A percentile compares a stretch with the other conserved stretches of the same genome.
Evolutionary conservation across 495 filamentous ascomycete genomes (phyloP).

Genomic region (Talaromyces liani): DNA sequence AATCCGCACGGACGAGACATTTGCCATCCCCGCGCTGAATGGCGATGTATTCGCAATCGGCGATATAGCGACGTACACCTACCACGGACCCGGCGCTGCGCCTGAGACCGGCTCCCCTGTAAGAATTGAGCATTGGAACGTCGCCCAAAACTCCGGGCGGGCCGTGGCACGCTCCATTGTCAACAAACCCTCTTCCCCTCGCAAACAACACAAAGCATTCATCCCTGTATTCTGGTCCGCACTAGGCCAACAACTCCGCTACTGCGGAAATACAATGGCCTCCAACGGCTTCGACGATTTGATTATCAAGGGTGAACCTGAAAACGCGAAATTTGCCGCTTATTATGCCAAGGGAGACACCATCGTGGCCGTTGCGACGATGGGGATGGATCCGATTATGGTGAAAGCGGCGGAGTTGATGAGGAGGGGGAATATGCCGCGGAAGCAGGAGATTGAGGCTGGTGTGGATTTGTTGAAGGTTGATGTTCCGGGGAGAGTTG

Average conservation of each 20-base stretch:
- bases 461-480: slow-evolving; percentile 69
- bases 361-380: slow-evolving; percentile 86
- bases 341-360: slow-evolving; percentile 83
- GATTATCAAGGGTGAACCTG: slow-evolving; percentile 65
- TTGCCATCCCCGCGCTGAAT: slow-evolving; percentile 61
- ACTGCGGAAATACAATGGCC: slow-evolving; percentile 72
- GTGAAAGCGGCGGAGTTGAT: slow-evolving; percentile 77
- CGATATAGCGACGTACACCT: slow-evolving; percentile 93
- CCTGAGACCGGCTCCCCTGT: slow-evolving; percentile 42
- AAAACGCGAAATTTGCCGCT: slow-evolving; percentile 77
- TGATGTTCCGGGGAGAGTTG: slow-evolving; percentile 43
- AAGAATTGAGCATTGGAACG: slow-evolving; percentile 96
- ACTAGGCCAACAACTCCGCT: slow-evolving; percentile 78
- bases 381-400: slow-evolving; percentile 88
- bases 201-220: slow-evolving; percentile 57
- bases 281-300: slow-evolving; percentile 77
- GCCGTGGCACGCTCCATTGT: slow-evolving; percentile 50
- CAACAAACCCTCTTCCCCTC: slow-evolving; percentile 21
- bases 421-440: slow-evolving; percentile 72
- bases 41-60: slow-evolving; percentile 84
- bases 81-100: slow-evolving; percentile 77
- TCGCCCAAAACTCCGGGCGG: slow-evolving; percentile 87
- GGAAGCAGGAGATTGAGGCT: slow-evolving; percentile 63
- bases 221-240: slow-evolving; percentile 97
- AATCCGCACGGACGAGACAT: slow-evolving; percentile 66